A percentile compares a stretch with the other conserved stretches of the same genome.
These are phyloP conservation scores for Fomitopsis schrenkii DNA, from an alignment of 1,284 basidiomycete species.

Conservation along the genomic window DNA sequence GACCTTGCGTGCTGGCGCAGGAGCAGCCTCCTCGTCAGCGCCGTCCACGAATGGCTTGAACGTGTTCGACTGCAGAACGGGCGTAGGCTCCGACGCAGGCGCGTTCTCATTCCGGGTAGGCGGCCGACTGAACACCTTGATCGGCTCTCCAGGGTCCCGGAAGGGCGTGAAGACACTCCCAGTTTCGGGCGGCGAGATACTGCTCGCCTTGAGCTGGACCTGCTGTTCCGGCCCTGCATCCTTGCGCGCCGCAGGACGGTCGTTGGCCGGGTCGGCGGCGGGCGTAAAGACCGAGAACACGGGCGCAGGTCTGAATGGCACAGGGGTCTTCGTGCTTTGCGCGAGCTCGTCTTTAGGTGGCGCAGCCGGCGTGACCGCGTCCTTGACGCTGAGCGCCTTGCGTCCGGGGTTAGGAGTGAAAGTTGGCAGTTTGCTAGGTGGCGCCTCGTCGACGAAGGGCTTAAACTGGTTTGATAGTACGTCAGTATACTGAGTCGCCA, in stretches of 20 bases:
- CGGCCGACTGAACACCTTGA: constrained; percentile 71
- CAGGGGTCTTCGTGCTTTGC: constrained; percentile 19
- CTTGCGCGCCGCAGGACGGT: constrained; percentile 19
- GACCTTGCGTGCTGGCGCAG: constrained; percentile 11
- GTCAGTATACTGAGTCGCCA: not conserved
- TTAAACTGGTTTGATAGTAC: constrained; percentile 5
- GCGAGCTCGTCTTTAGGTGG: constrained; percentile 25
- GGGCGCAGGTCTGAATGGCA: constrained; percentile 11
- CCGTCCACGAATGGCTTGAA: constrained; percentile 43
- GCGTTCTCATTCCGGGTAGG: constrained; percentile 40
- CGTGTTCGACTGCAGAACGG: constrained; percentile 11
- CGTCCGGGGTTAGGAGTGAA: constrained; percentile 30
- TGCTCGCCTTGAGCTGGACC: constrained; percentile 33
- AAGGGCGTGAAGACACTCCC: constrained; percentile 36
- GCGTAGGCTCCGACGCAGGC: constrained; percentile 16
- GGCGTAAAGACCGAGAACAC: constrained; percentile 64
- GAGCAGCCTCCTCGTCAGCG: not conserved
- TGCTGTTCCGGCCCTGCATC: constrained; percentile 45
- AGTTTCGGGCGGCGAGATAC: constrained; percentile 7
- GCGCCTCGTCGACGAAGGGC: constrained; percentile 27
- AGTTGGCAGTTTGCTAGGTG: constrained; percentile 19
- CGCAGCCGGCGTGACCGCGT: constrained; percentile 20
- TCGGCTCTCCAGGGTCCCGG: constrained; percentile 49
- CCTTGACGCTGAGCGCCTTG: constrained; percentile 35
- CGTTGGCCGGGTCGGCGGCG: constrained; percentile 40